Base-by-base conservation (phyloP, 192 early-diverging fungal species). In the Mortierella alpina region DNA sequence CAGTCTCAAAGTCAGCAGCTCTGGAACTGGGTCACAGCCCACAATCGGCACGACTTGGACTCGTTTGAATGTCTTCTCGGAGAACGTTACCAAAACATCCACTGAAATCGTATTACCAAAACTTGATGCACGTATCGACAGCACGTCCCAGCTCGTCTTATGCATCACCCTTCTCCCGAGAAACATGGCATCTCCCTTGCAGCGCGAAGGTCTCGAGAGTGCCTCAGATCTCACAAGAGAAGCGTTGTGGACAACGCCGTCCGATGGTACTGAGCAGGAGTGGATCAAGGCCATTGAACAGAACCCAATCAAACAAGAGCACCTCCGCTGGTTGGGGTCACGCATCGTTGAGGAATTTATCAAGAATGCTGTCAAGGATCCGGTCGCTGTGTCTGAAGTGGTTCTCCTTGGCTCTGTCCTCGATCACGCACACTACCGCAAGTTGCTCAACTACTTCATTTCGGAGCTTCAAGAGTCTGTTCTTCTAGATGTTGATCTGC, bases 211-310 rank as follows among this genome's bases (percentile, higher is more conserved):
- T 50, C 17, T 50, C 49, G 49, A 50, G 49, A 20, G 53, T 20
- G 53, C 53, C 22, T 55, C 53, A 13, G 53, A 55, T 55, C 53
- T 20, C 7, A 55, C 53, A 55, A 8, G 8, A 1, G 53, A 55
- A 18, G 11, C 8, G n/a, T 18, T 8, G 53, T 2, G 22, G 53
- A 1, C 15, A 2, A 55, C 41, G 7, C 14, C 57, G 6, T 9
- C 39, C 7, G 57, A 59, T 41, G 41, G 39, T 41, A 40, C 9
- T 2, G 11, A 59, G 9, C 57, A 40, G 11, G 57, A 13, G 5
- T 63, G 61, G 61, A 14, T 63, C 46, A 9, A 63, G 1, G 61
- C 45, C 61, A 50, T 63, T 49, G 22, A 49, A 22, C 20, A 63
- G 61, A 4, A 63, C 13, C 61, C 61, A 12, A 14, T 49, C 22